Evolutionary conservation across 768 basidiomycete genomes (phyloP).

Genomic region (Chiua virens): DNA sequence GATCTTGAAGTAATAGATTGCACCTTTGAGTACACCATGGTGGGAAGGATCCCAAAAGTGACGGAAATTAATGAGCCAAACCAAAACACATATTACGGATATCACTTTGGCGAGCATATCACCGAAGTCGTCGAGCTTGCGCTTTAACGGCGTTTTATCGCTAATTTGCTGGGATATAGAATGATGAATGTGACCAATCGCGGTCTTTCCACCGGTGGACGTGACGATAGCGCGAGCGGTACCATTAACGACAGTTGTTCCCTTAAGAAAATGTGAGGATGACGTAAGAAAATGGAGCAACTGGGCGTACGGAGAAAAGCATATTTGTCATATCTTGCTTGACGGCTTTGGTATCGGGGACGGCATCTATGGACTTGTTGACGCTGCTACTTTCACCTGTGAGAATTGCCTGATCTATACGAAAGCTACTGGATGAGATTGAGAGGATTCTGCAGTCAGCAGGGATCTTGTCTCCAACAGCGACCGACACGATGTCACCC

Average conservation of each 20-base stretch:
- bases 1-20: slow-evolving; percentile 99
- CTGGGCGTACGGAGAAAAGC: slow-evolving; percentile 73
- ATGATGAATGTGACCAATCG: slow-evolving; percentile 96
- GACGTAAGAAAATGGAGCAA: neutral
- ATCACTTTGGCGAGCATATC: slow-evolving; percentile 98
- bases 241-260: slow-evolving; percentile 95
- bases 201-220: slow-evolving; percentile 82
- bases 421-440: slow-evolving; percentile 89
- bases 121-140: slow-evolving; percentile 97
- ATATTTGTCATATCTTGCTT: slow-evolving; percentile 99
- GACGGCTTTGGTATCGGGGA: slow-evolving; percentile 77
- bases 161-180: slow-evolving; percentile 91
- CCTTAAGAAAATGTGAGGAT: slow-evolving; percentile 44
- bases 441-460: slow-evolving; percentile 91
- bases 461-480: slow-evolving; percentile 94
- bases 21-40: slow-evolving; percentile 86
- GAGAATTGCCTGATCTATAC: slow-evolving; percentile 94
- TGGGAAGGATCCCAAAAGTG: slow-evolving; percentile 97
- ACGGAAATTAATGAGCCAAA: slow-evolving; percentile 96
- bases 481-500: slow-evolving; percentile 87
- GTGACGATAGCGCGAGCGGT: slow-evolving; percentile 85
- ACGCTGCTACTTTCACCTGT: slow-evolving; percentile 94
- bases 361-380: slow-evolving; percentile 68
- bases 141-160: slow-evolving; percentile 96
- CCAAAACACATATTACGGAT: slow-evolving; percentile 92